Evolutionary conservation across 208 protist genomes (phyloP).

Genomic region (Trypanosomatidae sp.): DNA sequence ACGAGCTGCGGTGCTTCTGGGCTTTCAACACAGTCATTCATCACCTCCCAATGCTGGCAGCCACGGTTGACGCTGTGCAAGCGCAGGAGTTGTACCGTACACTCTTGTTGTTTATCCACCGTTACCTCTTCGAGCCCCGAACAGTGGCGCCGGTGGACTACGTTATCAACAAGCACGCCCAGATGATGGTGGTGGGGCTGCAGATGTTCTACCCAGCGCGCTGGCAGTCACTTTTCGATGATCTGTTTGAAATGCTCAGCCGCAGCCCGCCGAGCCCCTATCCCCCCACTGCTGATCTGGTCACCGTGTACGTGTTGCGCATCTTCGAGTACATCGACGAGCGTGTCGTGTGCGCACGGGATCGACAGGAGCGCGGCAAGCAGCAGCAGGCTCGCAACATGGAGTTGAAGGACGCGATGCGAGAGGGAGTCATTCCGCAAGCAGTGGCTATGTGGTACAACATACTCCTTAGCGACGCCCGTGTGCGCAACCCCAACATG

Average conservation of each 20-base stretch:
- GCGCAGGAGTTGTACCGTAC: conserved; percentile 61
- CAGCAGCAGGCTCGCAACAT: conserved; percentile 68
- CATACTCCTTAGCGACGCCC: conserved; percentile 47
- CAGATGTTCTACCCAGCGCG: conserved; percentile 67
- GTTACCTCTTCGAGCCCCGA: conserved; percentile 33
- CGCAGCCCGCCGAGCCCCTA: conserved; percentile 25
- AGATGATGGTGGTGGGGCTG: conserved; percentile 72
- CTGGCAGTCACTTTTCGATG: conserved; percentile 65
- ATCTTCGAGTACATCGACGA: conserved; percentile 90
- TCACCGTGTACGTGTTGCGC: conserved; percentile 66
- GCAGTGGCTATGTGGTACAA: conserved; percentile 61
- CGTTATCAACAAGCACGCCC: conserved; percentile 83
- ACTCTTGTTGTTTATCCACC: conserved; percentile 71
- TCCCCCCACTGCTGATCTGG: conserved; percentile 30
- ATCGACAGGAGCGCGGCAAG: conserved; percentile 47
- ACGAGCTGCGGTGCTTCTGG: conserved; percentile 75
- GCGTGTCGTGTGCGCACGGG: conserved; percentile 67
- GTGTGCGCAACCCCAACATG: conserved; percentile 43
- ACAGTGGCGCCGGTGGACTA: conserved; percentile 41
- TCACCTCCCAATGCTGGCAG: conserved; percentile 49
- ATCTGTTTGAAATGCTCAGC: conserved; percentile 61
- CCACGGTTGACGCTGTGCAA: conserved; percentile 35
- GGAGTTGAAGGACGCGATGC: conserved; percentile 83
- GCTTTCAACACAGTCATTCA: conserved; percentile 81
- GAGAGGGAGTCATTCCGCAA: conserved; percentile 56